Evolutionary conservation across 495 filamentous ascomycete genomes (phyloP).

Genomic region (Neurospora hispaniola): DNA sequence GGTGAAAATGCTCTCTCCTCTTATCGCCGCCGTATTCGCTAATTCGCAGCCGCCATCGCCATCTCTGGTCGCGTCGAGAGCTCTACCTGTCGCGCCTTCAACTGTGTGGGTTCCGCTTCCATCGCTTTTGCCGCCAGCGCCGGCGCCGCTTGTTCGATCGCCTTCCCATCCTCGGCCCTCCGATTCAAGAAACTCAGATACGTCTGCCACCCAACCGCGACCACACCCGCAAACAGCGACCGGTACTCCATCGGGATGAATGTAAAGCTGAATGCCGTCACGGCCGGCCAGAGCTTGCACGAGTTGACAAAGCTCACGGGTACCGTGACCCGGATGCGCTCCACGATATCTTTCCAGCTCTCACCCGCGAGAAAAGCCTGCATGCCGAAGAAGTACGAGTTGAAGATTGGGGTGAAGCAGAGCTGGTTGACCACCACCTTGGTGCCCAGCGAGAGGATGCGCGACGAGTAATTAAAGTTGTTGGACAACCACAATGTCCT

Average conservation of each 20-base stretch:
- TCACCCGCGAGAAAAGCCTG: slow-evolving; percentile 56
- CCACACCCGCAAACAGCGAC: slow-evolving; percentile 62
- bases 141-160: neutral
- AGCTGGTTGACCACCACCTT: slow-evolving; percentile 77
- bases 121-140: neutral
- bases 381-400: slow-evolving; percentile 84
- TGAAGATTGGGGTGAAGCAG: slow-evolving; percentile 79
- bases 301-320: slow-evolving; percentile 67
- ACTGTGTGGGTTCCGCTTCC: neutral
- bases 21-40: neutral
- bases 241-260: slow-evolving; percentile 70
- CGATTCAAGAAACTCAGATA: slow-evolving; percentile 79
- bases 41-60: neutral
- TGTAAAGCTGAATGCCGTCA: slow-evolving; percentile 80
- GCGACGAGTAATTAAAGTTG: slow-evolving; percentile 71
- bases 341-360: slow-evolving; percentile 47
- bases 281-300: slow-evolving; percentile 82
- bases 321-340: slow-evolving; percentile 64
- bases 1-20: neutral
- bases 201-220: slow-evolving; percentile 85
- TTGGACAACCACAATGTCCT: slow-evolving; percentile 76
- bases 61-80: neutral
- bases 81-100: neutral
- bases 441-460: slow-evolving; percentile 53
- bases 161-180: slow-evolving; percentile 42